Base-by-base conservation (phyloP, 2,329 filamentous ascomycete species). In the Phialemonium atrogriseum region DNA sequence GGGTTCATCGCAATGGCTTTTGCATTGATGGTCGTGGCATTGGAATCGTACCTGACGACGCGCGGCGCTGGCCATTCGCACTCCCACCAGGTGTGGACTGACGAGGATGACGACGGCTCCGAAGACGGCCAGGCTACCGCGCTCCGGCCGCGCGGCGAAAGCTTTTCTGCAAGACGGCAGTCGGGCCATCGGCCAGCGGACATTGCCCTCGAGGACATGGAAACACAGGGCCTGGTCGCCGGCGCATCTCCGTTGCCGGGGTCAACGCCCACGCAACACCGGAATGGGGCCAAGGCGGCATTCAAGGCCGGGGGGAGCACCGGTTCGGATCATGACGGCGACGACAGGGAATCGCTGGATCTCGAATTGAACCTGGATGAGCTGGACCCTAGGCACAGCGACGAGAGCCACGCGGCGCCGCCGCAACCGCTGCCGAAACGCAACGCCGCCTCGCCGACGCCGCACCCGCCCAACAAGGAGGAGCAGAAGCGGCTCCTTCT, bases 21-120 rank as follows among this genome's bases (percentile, higher is more conserved):
- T 9, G 83, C 85, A n/a, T 68, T 94, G 37, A 62, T 83, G 4
- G 87, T 95, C 4, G 84, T 94, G 6, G 73, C 77, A 3, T 71
- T 95, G 32, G 89, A 96, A 56, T 94, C 91, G 60, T 86, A 87
- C 53, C 79, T 96, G 44, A 87, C 86, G 0, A 82, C 80, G 3
- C 60, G 74, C 34, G 76, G 76, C 25, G 77, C 75, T 2, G 66
- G 72, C 2, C 76, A 77, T 46, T 71, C 70, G 2, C 71, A 79
- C 46, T 67, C 70, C 2, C 74, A 78, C 41, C 54, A 61, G 19
- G 62, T 56, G 20, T 71, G 66, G 59, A 66, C 70, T 20, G 63
- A 66, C 4, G 59, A 64, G 3, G 53, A 61, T n/a, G 48, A 52
- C 17, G 59, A 58, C 10, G 55, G 49, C 36, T 35, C 37, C 6